Evolutionary conservation across 1,139 yeast species (phyloP), one percentile per base, ranked within the genome.

Genomic region (Pichia sp.): DNA sequence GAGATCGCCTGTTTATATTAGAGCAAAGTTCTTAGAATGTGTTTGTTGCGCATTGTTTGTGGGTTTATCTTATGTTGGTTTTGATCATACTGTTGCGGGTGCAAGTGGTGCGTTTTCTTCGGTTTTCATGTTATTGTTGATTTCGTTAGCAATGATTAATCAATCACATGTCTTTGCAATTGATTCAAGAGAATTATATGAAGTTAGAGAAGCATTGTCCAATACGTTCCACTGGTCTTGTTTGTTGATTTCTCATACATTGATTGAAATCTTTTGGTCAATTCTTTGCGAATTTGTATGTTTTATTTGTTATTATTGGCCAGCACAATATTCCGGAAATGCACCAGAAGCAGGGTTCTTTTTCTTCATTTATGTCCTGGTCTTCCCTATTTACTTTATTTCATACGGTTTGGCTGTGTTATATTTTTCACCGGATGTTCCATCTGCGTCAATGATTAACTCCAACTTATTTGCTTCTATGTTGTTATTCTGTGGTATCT

Each of bases 141-240:
- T 74, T 38, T 65, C 73, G 28, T 72, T 77, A 33, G 81, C 82
- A 6, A 64, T 75, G 48, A 69, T 73, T 49, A 76, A 77, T 59
- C 83, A 78, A 63, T 69, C 73, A 56, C 77, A 79, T 57, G 79
- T 73, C 39, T 69, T 70, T 58, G 81, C 82, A 9, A 69, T 75
- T 47, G 67, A 65, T 31, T 66, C 78, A 4, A 68, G 83, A 58
- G 81, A 77, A 46, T 60, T 79, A 39, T 79, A 60, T 55, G 85
- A 79, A 61, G 78, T 75, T 16, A 70, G 86, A 60, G 87, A 80
- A 57, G 72, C 77, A 42, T 71, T 75, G 49, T 77, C 84, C 8
- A 79, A 78, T 55, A 79, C 83, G 49, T 80, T 76, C 66, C 83
- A 79, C 53, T 80, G 85, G 82, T 68, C 80, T 8, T 62, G 76